Base-by-base conservation (phyloP, 2,329 filamentous ascomycete genomes). In the Bipolaris oryzae region DNA sequence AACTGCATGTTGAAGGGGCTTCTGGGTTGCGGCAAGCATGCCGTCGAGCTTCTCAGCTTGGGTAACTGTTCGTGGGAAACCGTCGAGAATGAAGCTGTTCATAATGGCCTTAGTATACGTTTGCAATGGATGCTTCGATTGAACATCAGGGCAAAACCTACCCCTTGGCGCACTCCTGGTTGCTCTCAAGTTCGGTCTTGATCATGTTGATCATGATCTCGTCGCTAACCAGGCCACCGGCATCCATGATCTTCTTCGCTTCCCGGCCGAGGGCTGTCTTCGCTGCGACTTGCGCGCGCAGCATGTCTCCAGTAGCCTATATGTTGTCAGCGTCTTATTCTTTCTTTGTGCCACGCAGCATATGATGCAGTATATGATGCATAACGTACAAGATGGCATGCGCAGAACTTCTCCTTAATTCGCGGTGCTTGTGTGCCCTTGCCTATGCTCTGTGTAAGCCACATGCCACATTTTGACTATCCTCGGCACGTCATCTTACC, bases 181-280 rank as follows among this genome's bases (percentile, higher is more conserved):
- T 99, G 81, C 85, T 89, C 74, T 96, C 90, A 49, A 99, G 86
- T 85, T 99, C 94, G 77, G 89, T 90, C 87, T 95, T 94, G 84
- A 99, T 99, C 95, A 99, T 99, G 80, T 94, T 92, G 79, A 99
- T 91, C 86, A 99, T 94, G 76, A 99, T 99, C 77, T 98, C 94
- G 79, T 99, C 95, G 79, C 92, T 96, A 77, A 99, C 95, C 57
- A 99, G 87, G 69, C 94, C 94, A 71, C 95, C 95, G 77, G 94
- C 90, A 76, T 99, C 95, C 95, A 99, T 99, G 79, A 99, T 99
- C 88, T 98, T 98, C 89, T 99, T 99, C 67, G 95, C 95, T 83
- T 97, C 92, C 76, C 90, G 87, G 70, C 95, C 95, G 65, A 99
- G 87, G 58, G 90, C 81, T 55, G 95, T 99, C 88, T 98, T 97